Evolutionary conservation across 2,329 filamentous ascomycete species (phyloP), one percentile per base, ranked within the genome.

Genomic region (Phialophora chinensis): DNA sequence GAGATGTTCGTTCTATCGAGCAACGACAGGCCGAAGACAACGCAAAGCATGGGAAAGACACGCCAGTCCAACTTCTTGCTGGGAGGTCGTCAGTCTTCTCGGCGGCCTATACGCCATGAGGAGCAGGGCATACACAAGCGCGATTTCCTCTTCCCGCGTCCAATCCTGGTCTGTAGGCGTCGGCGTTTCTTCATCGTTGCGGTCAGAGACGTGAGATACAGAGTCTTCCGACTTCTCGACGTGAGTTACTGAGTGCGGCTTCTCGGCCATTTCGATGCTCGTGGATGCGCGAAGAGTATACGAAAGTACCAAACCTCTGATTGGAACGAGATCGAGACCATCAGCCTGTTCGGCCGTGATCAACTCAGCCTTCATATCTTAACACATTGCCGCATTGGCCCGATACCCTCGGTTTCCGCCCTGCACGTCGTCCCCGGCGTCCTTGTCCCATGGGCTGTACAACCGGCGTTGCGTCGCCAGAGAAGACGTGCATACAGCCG

Each of bases 1-100:
- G 86, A 87, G 75, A 93, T 79, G 77, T 94, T 94, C 1, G 90
- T 91, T 38, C 91, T 83, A 74, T 95, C 91, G 87, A 94, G 91
- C 66, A 93, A 80, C 20, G 49, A 52, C 49, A 52, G 49, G 49
- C 49, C 49, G 14, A 52, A 52, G 49, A 52, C 44, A 1, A 60
- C n/a, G 42, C 38, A 60, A 17, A 60, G 57, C 57, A 60, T 60
- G 57, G 57, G 57, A 27, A 60, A 50, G 38, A 60, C 38, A n/a
- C 42, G 57, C 57, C 57, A 60, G 38, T 60, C 57, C 23, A 60
- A 17, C 25, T 60, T 49, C 20, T 60, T 60, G 20, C 42, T 60
- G 57, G 20, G 20, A 35, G 5, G 4, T 23, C 11, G 49, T 52
- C 14, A 52, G 49, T 52, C 25, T 29, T 25, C 49, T 25, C n/a